Evolutionary conservation across 2,329 filamentous ascomycete genomes (phyloP), one percentile per base, ranked within the genome.

Genomic region (Exophiala aquamarina): DNA sequence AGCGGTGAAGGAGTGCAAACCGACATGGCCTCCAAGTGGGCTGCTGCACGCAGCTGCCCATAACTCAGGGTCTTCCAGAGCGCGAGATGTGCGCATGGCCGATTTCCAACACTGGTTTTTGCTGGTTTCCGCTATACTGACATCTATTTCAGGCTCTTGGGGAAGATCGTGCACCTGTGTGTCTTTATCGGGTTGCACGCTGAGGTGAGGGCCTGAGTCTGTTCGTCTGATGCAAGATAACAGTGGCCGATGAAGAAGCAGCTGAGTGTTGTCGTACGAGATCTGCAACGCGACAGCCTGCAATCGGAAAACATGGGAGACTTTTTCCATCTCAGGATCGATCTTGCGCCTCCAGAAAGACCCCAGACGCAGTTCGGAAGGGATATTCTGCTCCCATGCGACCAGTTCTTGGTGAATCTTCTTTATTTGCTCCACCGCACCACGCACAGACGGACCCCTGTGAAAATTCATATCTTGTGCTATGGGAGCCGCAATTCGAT

Each of bases 1-100:
- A 1, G 70, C 67, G 35, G 71, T 71, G 60, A 73, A 73, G 10
- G 73, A 49, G 44, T 73, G 72, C 50, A 73, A 70, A 2, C 67
- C 71, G n/a, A 73, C 55, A 45, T 72, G 73, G 4, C 69, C 66
- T 4, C 70, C 67, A 3, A 71, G 59, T 49, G 73, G 70, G n/a
- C 65, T 72, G n/a, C 70, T 65, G 0, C 62, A 67, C 3, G 70
- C 69, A 6, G 40, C 37, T 11, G 34, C 23, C 31, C 50, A 28
- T 18, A 36, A 47, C 28, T 47, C 40, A 3, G 39, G 43, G 20
- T 50, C 45, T 10, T 39, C 15, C 18, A 47, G 47, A 8, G 50
- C 32, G n/a, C 35, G 45, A 5, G 51, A 54, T 18, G 51, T 44
- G 7, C 47, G 35, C 18, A 54, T 50, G 11, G 51, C 51, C 3